Evolutionary conservation across 345 rosid species (phyloP).

Genomic region (Turnera subulata): DNA sequence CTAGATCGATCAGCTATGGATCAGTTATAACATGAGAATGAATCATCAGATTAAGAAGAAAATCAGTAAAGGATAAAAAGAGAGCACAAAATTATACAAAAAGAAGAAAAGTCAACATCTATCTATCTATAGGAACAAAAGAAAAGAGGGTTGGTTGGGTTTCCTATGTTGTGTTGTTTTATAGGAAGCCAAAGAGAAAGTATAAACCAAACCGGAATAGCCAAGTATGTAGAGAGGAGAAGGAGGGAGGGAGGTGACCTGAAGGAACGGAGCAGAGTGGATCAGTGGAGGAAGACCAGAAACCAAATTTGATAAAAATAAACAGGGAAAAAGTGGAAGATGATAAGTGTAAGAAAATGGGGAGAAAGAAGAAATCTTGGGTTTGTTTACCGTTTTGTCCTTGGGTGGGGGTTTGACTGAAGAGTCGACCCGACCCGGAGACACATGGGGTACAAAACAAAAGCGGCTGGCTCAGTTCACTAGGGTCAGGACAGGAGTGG

Average conservation of each 20-base stretch:
- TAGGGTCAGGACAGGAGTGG: too few species aligned
- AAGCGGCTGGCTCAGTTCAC: too few species aligned
- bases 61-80: not conserved
- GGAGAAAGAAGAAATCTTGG: not conserved
- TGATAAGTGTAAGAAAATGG: not conserved
- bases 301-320: not conserved
- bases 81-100: not conserved
- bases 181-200: conserved; percentile 6
- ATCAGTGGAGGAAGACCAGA: conserved; percentile 4
- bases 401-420: too few species aligned
- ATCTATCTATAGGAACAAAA: too few species aligned
- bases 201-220: not conserved
- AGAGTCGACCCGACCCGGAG: too few species aligned
- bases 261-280: not conserved
- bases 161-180: not conserved
- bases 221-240: not conserved
- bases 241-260: conserved; percentile 1
- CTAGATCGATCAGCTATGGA: not conserved
- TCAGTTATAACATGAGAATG: not conserved
- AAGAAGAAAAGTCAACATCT: not conserved
- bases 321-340: not conserved
- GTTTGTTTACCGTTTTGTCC: not conserved
- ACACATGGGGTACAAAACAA: too few species aligned
- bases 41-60: not conserved
- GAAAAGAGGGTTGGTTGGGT: not conserved